These are phyloP conservation scores for Tillandsia fasciculata DNA, from an alignment of 176 grass and related monocot genomes.

Conservation along the genomic window DNA sequence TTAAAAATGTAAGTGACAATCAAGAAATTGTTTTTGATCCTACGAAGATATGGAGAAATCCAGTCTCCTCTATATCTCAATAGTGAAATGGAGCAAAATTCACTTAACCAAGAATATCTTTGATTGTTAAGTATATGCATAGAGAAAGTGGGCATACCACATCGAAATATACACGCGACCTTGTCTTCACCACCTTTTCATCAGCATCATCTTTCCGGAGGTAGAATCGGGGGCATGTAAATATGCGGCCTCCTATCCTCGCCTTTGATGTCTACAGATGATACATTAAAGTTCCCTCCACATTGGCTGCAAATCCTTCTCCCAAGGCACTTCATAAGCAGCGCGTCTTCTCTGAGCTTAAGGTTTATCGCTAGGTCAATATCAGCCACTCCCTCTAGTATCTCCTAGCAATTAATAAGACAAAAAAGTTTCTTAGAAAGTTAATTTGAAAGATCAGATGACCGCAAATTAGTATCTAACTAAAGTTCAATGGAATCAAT, in stretches of 20 bases:
- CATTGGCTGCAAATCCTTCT: slow-evolving; percentile 90
- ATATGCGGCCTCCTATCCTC: slow-evolving; percentile 59
- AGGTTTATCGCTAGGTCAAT: slow-evolving; percentile 91
- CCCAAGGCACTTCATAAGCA: slow-evolving; percentile 80
- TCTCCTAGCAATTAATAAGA: slow-evolving; percentile 50
- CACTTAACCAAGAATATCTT: neutral
- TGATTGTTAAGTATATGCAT: neutral
- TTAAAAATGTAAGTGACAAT: too few species aligned
- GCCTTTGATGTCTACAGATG: slow-evolving; percentile 81
- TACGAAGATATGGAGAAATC: too few species aligned
- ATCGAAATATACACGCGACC: slow-evolving; percentile 64
- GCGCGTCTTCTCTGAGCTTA: slow-evolving; percentile 63
- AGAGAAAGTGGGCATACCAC: slow-evolving; percentile 34
- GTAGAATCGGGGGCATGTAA: slow-evolving; percentile 74
- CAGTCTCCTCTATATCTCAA: too few species aligned
- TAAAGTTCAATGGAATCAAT: neutral
- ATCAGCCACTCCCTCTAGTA: slow-evolving; percentile 81
- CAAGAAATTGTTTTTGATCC: too few species aligned
- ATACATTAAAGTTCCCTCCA: slow-evolving; percentile 83
- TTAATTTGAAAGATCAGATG: neutral
- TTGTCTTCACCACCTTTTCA: slow-evolving; percentile 79
- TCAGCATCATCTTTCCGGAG: slow-evolving; percentile 62
- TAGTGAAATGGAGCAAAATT: too few species aligned
- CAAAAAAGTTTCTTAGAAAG: neutral
- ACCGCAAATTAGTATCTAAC: neutral